A percentile compares a stretch with the other conserved stretches of the same genome.
phyloP scores from a whole-genome alignment of 805 yeast species.

The Saturnispora bothae region DNA sequence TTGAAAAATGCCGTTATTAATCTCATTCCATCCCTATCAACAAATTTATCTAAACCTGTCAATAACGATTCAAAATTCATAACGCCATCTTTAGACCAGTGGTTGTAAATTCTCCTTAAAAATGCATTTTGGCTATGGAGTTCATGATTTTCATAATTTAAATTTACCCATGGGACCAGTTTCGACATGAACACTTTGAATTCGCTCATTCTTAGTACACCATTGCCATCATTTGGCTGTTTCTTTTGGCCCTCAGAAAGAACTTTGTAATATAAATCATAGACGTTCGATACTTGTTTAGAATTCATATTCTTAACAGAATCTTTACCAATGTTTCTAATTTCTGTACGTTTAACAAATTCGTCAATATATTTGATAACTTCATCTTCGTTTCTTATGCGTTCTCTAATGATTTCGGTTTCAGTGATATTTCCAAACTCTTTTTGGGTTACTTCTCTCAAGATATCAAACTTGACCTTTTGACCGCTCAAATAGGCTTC shows the following conservation, averaged over 20 bases:
- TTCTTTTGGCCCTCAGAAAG: slow-evolving; percentile 51
- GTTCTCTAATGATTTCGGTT: slow-evolving; percentile 54
- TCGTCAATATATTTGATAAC: slow-evolving; percentile 80
- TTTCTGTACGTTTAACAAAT: slow-evolving; percentile 85
- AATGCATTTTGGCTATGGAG: slow-evolving; percentile 32
- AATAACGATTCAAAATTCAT: slow-evolving; percentile 62
- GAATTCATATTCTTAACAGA: slow-evolving; percentile 36
- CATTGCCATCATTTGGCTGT: slow-evolving; percentile 53
- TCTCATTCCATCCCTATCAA: slow-evolving; percentile 67
- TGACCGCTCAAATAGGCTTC: slow-evolving; percentile 50
- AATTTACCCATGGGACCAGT: slow-evolving; percentile 63
- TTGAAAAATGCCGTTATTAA: slow-evolving; percentile 69
- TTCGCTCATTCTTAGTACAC: slow-evolving; percentile 61
- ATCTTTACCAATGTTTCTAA: slow-evolving; percentile 74
- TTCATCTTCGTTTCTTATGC: slow-evolving; percentile 60
- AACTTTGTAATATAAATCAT: slow-evolving; percentile 75
- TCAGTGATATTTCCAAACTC: slow-evolving; percentile 80
- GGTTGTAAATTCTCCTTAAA: slow-evolving; percentile 49
- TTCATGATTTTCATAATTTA: slow-evolving; percentile 24
- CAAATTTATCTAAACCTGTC: slow-evolving; percentile 58
- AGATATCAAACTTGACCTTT: slow-evolving; percentile 78
- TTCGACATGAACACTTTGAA: slow-evolving; percentile 69
- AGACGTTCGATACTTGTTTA: slow-evolving; percentile 57
- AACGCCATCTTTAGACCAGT: slow-evolving; percentile 58
- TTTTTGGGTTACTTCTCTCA: slow-evolving; percentile 83